A percentile compares a stretch with the other conserved stretches of the same genome.
Evolutionary conservation across 345 rosid genomes (phyloP).

Genomic region (Salix suchowensis): DNA sequence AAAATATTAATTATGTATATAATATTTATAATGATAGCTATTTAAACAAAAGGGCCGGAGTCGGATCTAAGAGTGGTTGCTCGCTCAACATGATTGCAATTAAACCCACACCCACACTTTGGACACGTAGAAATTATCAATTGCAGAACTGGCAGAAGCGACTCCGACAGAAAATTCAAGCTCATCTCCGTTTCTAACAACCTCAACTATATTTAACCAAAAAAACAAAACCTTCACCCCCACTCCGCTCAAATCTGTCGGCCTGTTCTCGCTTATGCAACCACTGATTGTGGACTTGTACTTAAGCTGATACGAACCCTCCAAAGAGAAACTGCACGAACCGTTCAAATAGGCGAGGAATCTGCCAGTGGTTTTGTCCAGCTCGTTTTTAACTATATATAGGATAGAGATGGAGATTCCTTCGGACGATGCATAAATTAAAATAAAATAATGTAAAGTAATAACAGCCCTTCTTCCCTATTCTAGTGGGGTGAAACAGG

Average conservation of each 20-base stretch:
- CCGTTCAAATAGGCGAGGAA: constrained; percentile 35
- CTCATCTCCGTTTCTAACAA: constrained; percentile 50
- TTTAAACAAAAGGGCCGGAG: constrained; percentile 41
- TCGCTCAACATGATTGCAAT: constrained; percentile 38
- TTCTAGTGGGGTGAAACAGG: background rate
- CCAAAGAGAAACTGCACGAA: constrained; percentile 75
- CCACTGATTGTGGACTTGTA: constrained; percentile 78
- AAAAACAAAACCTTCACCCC: constrained; percentile 80
- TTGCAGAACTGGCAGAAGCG: constrained; percentile 66
- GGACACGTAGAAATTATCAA: constrained; percentile 83
- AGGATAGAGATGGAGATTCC: background rate
- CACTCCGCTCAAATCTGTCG: constrained; percentile 58
- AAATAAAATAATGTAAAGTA: too few species aligned
- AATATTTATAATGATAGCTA: too few species aligned
- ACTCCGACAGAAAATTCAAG: constrained; percentile 85
- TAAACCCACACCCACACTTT: constrained; percentile 90
- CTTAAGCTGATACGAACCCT: constrained; percentile 78
- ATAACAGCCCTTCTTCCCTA: background rate
- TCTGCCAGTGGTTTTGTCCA: too few species aligned
- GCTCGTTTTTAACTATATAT: too few species aligned
- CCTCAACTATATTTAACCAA: constrained; percentile 93
- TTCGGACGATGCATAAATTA: too few species aligned
- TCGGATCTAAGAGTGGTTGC: constrained; percentile 36
- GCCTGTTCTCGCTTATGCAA: constrained; percentile 52
- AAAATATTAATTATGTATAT: too few species aligned